Evolutionary conservation across 768 basidiomycete genomes (phyloP).

Genomic region (Trichaptum fuscoviolaceum): DNA sequence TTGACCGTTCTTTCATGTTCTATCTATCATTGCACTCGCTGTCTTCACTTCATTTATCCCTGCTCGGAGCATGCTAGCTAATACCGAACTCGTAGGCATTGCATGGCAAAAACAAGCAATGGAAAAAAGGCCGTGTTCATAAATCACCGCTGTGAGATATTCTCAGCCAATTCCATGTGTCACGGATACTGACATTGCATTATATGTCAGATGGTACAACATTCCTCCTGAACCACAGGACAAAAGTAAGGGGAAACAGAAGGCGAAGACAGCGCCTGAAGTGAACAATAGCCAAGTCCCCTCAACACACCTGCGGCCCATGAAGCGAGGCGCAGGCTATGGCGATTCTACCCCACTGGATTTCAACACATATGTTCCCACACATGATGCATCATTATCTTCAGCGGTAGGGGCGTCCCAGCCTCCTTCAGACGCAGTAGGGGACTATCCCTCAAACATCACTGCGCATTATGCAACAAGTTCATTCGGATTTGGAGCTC

Average conservation of each 20-base stretch:
- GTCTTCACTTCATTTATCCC: not conserved
- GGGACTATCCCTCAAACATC: constrained; percentile 18
- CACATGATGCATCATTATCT: constrained; percentile 57
- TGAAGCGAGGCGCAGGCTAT: constrained; percentile 23
- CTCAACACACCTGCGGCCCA: not conserved
- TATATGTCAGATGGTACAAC: constrained; percentile 67
- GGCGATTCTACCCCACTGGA: constrained; percentile 57
- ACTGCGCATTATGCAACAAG: not conserved
- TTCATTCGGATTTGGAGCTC: not conserved
- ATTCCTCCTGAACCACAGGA: constrained; percentile 34
- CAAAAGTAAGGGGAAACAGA: constrained; percentile 12
- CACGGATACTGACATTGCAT: constrained; percentile 6
- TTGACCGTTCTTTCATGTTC: not conserved
- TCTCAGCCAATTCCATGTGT: constrained; percentile 1
- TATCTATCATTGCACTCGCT: constrained; percentile 1
- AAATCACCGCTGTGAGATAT: constrained; percentile 65
- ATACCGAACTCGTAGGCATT: constrained; percentile 36
- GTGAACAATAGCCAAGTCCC: not conserved
- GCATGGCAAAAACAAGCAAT: constrained; percentile 63
- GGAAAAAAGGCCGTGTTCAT: constrained; percentile 67
- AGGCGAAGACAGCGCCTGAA: not conserved
- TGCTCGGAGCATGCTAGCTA: not conserved
- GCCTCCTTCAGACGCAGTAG: constrained; percentile 15
- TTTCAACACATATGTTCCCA: constrained; percentile 66
- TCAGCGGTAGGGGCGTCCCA: constrained; percentile 21